Evolutionary conservation across 352 stramenopile genomes (phyloP).

Genomic region (Phytophthora pistaciae): DNA sequence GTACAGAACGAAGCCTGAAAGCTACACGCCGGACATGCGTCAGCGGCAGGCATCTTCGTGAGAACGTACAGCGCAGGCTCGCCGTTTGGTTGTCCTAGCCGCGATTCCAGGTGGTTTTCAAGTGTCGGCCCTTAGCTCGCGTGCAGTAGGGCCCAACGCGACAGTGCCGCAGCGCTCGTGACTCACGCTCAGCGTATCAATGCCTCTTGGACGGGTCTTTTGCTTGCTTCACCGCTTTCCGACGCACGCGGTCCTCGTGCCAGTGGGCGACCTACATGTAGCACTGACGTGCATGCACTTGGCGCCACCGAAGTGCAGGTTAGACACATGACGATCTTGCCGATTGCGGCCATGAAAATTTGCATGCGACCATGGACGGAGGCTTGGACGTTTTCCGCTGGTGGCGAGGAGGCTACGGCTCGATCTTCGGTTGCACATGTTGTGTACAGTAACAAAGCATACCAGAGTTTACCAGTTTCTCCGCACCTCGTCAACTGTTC

Average conservation of each 20-base stretch:
- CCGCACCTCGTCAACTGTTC: conserved; percentile 17
- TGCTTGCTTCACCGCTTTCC: conserved; percentile 24
- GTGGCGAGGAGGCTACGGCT: conserved; percentile 7
- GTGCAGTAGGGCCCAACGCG: conserved; percentile 2
- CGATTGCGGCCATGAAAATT: conserved; percentile 1
- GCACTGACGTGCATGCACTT: background rate
- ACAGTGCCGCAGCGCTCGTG: conserved; percentile 1
- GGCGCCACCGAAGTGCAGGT: background rate
- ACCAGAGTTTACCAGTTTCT: conserved; percentile 24
- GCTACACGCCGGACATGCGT: conserved; percentile 15
- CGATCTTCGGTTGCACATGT: conserved; percentile 26
- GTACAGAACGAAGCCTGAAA: conserved; percentile 14
- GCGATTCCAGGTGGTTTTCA: conserved; percentile 35
- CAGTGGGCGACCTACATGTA: background rate
- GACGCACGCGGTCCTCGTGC: conserved; percentile 8
- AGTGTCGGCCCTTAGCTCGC: conserved; percentile 14
- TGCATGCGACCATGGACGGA: background rate
- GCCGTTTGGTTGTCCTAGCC: conserved; percentile 30
- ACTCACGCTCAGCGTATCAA: conserved; percentile 10
- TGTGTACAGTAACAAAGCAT: conserved; percentile 12
- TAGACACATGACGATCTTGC: background rate
- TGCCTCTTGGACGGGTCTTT: conserved; percentile 17
- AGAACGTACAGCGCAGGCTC: conserved; percentile 24
- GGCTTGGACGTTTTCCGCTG: conserved; percentile 1
- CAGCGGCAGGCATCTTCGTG: conserved; percentile 24